A percentile compares a stretch with the other conserved stretches of the same genome.
Evolutionary conservation across 73 alveolate species (phyloP).

Genomic region (Tetrahymena malaccensis): DNA sequence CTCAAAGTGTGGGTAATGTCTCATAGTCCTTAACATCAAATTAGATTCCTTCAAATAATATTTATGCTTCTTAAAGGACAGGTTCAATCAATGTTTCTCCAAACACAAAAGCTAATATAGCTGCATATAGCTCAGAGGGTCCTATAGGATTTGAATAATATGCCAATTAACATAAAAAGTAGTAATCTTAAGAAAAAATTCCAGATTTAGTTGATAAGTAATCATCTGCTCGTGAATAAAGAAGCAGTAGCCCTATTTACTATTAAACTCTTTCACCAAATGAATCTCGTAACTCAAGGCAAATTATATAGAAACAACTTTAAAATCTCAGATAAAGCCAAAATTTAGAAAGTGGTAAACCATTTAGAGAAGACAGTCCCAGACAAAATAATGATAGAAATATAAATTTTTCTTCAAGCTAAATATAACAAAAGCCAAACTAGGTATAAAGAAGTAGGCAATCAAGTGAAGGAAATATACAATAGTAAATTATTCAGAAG

Average conservation of each 20-base stretch:
- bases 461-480: not conserved
- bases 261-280: not conserved
- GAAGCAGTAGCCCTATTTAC: not conserved
- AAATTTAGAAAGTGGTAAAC: not conserved
- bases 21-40: not conserved
- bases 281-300: not conserved
- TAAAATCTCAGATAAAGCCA: not conserved
- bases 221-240: not conserved
- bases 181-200: not conserved
- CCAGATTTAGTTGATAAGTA: not conserved
- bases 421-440: not conserved
- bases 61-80: not conserved
- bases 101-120: not conserved
- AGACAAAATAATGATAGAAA: not conserved
- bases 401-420: not conserved
- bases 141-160: not conserved
- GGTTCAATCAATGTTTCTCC: not conserved
- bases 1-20: not conserved
- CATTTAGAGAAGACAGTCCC: not conserved
- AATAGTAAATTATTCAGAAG: not conserved
- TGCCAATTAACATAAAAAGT: not conserved
- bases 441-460: not conserved
- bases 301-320: not conserved
- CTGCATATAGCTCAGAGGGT: not conserved
- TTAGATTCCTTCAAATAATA: not conserved